Evolutionary conservation across 495 filamentous ascomycete genomes (phyloP), one percentile per base, ranked within the genome.

Genomic region (Penicillium bialowiezense): DNA sequence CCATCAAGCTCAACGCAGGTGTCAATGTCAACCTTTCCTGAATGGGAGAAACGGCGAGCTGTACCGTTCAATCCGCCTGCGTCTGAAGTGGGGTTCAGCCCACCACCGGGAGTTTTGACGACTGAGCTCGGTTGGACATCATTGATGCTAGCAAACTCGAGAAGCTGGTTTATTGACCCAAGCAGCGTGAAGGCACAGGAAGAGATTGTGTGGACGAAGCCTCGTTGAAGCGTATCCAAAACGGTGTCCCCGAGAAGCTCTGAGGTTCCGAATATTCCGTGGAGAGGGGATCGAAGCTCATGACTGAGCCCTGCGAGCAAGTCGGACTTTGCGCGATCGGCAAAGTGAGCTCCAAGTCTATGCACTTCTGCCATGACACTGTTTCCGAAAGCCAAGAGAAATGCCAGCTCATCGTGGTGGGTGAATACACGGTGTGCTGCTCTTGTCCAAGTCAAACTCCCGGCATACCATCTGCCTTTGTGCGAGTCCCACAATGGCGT

Each of bases 261-360:
- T 9, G 74, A 69, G 45, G 72, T 77, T 0, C 76, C 78, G 0
- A 85, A 59, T 29, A 85, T 80, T 2, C 82, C 82, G 50, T 86
- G 81, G 7, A 88, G 62, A 5, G 85, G 85, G 0, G 75, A 81
- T 3, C 85, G 70, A 26, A 87, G 68, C 51, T 88, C 85, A 56
- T 88, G 85, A 14, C 78, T 83, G 18, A 88, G 78, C 18, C 78
- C 82, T 1, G 80, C 79, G 29, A 88, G 78, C 50, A 87, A 79
- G 43, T 83, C 80, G 5, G 75, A 72, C 55, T 87, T 87, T 36
- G 73, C 73, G 26, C 61, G 65, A 41, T 78, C 73, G 20, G 73
- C 70, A 40, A 47, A 56, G 14, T 66, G 60, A 7, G 66, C 63
- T 42, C 71, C 69, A 15, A 85, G 59, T 36, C 76, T 72, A 2